Conservation (phyloP, 176 grass and related monocot genomes). For the Rhipidocladum racemiflorum region DNA sequence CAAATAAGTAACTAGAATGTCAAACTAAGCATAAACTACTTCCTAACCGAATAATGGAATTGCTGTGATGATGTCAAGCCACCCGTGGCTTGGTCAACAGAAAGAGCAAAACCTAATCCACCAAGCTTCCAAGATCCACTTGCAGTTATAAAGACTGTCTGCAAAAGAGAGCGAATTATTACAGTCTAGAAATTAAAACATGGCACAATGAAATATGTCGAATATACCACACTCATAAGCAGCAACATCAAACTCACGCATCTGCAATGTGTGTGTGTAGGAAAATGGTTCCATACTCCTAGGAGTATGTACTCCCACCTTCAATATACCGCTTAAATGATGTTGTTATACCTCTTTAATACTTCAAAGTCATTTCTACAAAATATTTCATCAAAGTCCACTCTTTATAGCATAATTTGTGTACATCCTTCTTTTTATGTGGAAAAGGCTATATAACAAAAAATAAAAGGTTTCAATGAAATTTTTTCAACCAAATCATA, state of each 20-base stretch:
- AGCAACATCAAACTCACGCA: slow-evolving; percentile 8
- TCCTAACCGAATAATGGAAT: slow-evolving; percentile 98
- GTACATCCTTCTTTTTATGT: too few species aligned
- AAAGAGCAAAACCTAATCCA: slow-evolving; percentile 92
- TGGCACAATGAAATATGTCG: neutral
- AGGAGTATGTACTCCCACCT: too few species aligned
- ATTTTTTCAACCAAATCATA: too few species aligned
- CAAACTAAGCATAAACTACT: slow-evolving; percentile 13
- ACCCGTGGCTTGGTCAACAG: slow-evolving; percentile 70
- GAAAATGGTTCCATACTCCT: too few species aligned
- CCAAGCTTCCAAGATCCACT: slow-evolving; percentile 99
- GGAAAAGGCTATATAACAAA: too few species aligned
- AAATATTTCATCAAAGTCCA: too few species aligned
- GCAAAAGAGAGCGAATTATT: slow-evolving; percentile 28
- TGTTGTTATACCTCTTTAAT: too few species aligned
- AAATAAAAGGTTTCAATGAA: too few species aligned
- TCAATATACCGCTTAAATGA: too few species aligned
- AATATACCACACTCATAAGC: neutral
- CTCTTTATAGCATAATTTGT: too few species aligned
- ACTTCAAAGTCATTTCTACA: too few species aligned
- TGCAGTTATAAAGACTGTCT: slow-evolving; percentile 93
- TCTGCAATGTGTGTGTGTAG: too few species aligned
- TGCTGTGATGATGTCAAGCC: slow-evolving; percentile 72
- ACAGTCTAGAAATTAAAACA: neutral
- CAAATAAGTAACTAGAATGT: slow-evolving; percentile 18